Evolutionary conservation across 1,284 basidiomycete genomes (phyloP), one percentile per base, ranked within the genome.

Genomic region (Ustilago xerochloae): DNA sequence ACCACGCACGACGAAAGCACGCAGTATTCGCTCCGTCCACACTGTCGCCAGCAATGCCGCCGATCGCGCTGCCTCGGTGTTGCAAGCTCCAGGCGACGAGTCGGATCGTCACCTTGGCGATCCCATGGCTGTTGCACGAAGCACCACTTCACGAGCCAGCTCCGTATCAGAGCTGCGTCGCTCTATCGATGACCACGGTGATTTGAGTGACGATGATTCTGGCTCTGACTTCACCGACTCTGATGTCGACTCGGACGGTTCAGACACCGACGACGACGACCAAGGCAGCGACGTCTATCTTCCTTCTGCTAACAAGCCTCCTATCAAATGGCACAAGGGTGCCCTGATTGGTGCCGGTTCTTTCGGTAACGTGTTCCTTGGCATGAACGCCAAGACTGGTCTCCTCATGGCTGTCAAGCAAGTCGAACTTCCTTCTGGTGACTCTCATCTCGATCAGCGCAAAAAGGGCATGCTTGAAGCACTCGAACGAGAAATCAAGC

Each of bases 391-490:
- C 1, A 89, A 91, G 35, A 93, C 90, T 49, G 97, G 97, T 29
- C 88, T 95, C 12, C 88, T 99, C 64, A 99, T 99, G 97, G 97
- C 97, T 26, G 97, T 99, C 74, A 99, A 99, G 87, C 96, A 99
- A 88, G 97, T 99, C 49, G 93, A 98, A 81, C 88, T 99, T 28
- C 93, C 94, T 0, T 91, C 91, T 0, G 92, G 92, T 16, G 90
- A 91, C 28, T 91, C 91, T 9, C 90, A 92, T 22, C 96, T 94
- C 81, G 93, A 96, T 80, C 94, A 96, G 81, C 90, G 93, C 73
- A 97, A 97, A 86, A 92, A 92, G 87, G 90, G 89, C 85, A 98
- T 98, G 95, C 89, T 97, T 7, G 93, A 90, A 56, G 96, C 97
- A 2, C 88, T 99, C 36, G 94, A 99, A 85, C 89, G 91, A 33